Percentiles rank a stretch among this genome's conserved stretches.
Conservation (phyloP, 371 early-diverging fungal species). For the Mortierella polycephala region DNA sequence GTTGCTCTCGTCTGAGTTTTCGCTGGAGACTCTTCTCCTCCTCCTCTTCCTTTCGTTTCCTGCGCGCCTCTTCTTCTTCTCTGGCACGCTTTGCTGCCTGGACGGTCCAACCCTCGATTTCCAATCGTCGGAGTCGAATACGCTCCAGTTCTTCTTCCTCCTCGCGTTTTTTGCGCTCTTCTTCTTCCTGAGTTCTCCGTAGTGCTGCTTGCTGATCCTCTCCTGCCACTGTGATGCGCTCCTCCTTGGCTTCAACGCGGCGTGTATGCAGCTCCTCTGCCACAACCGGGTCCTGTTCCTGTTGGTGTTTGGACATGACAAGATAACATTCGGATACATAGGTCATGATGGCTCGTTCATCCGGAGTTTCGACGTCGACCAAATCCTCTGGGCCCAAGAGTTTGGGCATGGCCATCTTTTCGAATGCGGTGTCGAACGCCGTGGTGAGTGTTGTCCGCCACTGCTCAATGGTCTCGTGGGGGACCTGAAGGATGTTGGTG, state of each 20-base stretch:
- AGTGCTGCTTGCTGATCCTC: constrained; percentile 31
- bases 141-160: constrained; percentile 47
- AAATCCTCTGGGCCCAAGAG: constrained; percentile 70
- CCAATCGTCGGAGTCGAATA: constrained; percentile 43
- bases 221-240: constrained; percentile 32
- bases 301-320: constrained; percentile 53
- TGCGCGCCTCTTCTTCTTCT: constrained; percentile 52
- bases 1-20: constrained; percentile 39
- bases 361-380: constrained; percentile 59
- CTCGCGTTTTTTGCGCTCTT: constrained; percentile 37
- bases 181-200: constrained; percentile 27
- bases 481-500: constrained; percentile 30
- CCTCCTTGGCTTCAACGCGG: constrained; percentile 41
- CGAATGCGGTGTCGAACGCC: constrained; percentile 66
- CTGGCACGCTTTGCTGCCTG: constrained; percentile 45
- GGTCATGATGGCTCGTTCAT: constrained; percentile 70
- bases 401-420: constrained; percentile 57
- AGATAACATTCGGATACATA: constrained; percentile 68
- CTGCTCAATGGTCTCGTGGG: constrained; percentile 51
- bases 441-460: constrained; percentile 55
- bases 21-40: constrained; percentile 41
- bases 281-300: constrained; percentile 24
- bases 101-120: constrained; percentile 54
- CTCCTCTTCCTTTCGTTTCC: constrained; percentile 49
- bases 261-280: constrained; percentile 17